Evolutionary conservation across 2,329 filamentous ascomycete genomes (phyloP).

Genomic region (Colletotrichum gigasporum): DNA sequence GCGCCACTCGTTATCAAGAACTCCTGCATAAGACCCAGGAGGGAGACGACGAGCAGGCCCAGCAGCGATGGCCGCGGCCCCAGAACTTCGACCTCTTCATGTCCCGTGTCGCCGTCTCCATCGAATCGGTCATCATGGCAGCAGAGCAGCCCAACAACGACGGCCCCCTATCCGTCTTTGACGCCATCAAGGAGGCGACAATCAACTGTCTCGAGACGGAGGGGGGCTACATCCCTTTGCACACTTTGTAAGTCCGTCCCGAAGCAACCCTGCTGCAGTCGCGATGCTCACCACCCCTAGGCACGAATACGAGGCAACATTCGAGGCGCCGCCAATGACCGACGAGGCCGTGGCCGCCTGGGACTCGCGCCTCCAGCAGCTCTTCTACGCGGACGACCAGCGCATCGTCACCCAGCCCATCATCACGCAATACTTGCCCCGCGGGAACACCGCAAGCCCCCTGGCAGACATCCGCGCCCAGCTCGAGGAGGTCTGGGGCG

Average conservation of each 20-base stretch:
- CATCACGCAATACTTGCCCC: not conserved
- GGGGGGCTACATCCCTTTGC: constrained; percentile 20
- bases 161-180: constrained; percentile 19
- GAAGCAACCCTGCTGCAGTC: not conserved
- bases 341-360: constrained; percentile 15
- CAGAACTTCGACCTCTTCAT: constrained; percentile 24
- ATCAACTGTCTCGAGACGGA: constrained; percentile 17
- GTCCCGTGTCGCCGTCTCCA: constrained; percentile 29
- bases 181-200: constrained; percentile 18
- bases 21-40: not conserved
- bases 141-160: constrained; percentile 1
- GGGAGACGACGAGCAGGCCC: not conserved
- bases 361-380: constrained; percentile 27
- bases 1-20: constrained; percentile 13
- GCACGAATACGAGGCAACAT: constrained; percentile 29
- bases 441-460: not conserved
- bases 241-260: constrained; percentile 19
- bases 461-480: constrained; percentile 19
- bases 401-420: constrained; percentile 28
- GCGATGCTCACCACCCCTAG: not conserved
- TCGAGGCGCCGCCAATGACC: constrained; percentile 28
- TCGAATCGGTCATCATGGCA: constrained; percentile 30
- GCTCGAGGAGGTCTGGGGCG: constrained; percentile 23
- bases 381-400: constrained; percentile 5
- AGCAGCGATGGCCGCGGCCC: constrained; percentile 27